Base-by-base conservation (phyloP, 2,329 filamentous ascomycete genomes). In the Fusarium mundagurra region DNA sequence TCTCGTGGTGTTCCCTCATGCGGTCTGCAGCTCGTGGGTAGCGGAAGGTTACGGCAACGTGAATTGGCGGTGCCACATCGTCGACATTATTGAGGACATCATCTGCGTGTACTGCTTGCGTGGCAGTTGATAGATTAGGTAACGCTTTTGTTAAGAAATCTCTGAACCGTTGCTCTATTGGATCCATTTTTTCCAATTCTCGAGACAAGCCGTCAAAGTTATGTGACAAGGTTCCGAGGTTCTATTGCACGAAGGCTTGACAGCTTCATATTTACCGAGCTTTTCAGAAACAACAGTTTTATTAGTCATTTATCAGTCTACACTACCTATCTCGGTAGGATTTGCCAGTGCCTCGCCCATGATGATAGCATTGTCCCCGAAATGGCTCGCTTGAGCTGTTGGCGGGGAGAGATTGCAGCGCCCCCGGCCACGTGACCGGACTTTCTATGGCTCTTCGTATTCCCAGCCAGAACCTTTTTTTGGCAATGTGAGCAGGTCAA, bases 251-350 rank as follows among this genome's bases (percentile, higher is more conserved):
- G 31, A 6, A 17, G 6, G n/a, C n/a, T n/a, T 24, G n/a, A 51
- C 17, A 5, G 11, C 48, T 51, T 17, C 16, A 24, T 51, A 24
- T 33, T 51, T n/a, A 16, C 5, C 2, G 10, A 13, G 11, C 2
- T 4, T 8, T 5, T n/a, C 2, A 8, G 8, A 12, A 22, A 11
- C 1, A 8, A 17, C 4, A 31, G 4, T 4, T 3, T 4, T 17
- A 50, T 33, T 12, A 33, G 31, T 16, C 6, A 24, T 6, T 11
- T 24, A 11, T 17, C 16, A 24, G 9, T 11, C n/a, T 11, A 24
- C 12, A 24, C 9, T 24, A 24, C 47, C 8, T 33, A 34, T 51
- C 31, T n/a, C 31, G 10, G 24, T 22, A 17, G 18, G 5, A 3
- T 27, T 38, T 27, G 3, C n/a, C 33, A 24, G 33, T 12, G 14